phyloP scores from a whole-genome alignment of 192 early-diverging fungal species.

The Entophlyctis helioformis region DNA sequence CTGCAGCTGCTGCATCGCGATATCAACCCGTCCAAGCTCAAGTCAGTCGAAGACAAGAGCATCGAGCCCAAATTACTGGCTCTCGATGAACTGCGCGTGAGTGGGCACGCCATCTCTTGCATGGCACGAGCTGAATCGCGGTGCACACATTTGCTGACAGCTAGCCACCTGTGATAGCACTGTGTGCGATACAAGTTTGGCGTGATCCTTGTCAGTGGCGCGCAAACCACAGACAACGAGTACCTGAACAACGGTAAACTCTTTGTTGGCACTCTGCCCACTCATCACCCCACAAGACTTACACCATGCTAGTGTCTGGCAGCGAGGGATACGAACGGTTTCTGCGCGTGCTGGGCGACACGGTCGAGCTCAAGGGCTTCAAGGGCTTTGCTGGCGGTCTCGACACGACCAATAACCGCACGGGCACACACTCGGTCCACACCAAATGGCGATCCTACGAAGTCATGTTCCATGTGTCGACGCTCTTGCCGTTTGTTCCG shows the following conservation, averaged over 20 bases:
- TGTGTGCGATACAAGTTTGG: conserved; percentile 22
- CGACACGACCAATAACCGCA: conserved; percentile 20
- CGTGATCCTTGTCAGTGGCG: conserved; percentile 11
- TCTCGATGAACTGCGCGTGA: conserved; percentile 21
- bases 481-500: conserved; percentile 20
- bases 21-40: conserved; percentile 15
- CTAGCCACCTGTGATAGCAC: neutral
- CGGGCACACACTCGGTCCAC: conserved; percentile 18
- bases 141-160: neutral
- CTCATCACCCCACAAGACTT: neutral
- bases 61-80: conserved; percentile 14
- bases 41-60: conserved; percentile 4
- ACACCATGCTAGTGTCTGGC: neutral
- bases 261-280: neutral
- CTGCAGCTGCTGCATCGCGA: conserved; percentile 15
- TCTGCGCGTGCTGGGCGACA: conserved; percentile 15
- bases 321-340: conserved; percentile 11
- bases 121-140: neutral
- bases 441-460: conserved; percentile 25
- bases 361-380: conserved; percentile 15
- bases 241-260: conserved; percentile 28
- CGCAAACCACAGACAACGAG: conserved; percentile 30
- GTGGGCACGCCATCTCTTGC: neutral
- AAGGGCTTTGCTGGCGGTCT: conserved; percentile 28
- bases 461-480: conserved; percentile 36